Base-by-base conservation (phyloP, 495 filamentous ascomycete species). In the Aspergillus ellipticus region DNA sequence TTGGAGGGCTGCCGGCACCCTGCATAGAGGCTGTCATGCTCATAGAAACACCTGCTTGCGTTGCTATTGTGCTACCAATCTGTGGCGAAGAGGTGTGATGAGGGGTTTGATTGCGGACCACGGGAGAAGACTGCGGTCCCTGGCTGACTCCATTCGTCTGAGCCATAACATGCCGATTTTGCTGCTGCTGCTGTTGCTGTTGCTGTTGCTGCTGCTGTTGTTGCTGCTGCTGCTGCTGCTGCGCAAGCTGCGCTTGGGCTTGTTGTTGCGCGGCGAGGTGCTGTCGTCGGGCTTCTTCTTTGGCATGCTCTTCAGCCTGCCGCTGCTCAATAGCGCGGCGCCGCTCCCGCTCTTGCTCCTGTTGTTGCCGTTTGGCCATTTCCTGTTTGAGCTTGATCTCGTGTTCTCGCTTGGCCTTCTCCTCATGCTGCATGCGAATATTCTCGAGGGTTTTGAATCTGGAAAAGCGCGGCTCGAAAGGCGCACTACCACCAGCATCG, bases 401-500 rank as follows among this genome's bases (percentile, higher is more conserved):
- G 15, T 78, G 74, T 45, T 85, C 86, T 31, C 81, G 82, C 55
- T 76, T 77, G 19, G 71, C 72, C 61, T 82, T 85, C 63, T 95
- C 91, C 54, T 86, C 85, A 47, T 89, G 86, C 51, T 87, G 82
- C 56, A 81, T 78, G 60, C 86, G 89, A 63, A 99, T 96, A 35
- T 88, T 86, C 35, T 89, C 89, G 21, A 99, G 79, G 1, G 88
- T 80, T 74, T 97, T 96, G 75, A 96, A 97, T 11, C 87, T 79
- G 51, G 93, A 90, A 67, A 97, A 97, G 5, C 86, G 81, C 42
- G 91, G 89, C 61, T 96, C 88, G 63, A 93, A 96, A 19, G 85
- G 71, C 7, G 81, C 75, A 2, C 82, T 77, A 46, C 83, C 86
- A 28, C 84, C 80, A 48, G 87, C 82, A n/a, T 85, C 90, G 62